Base-by-base conservation (phyloP, 768 basidiomycete genomes). In the Tricholoma furcatifolium region DNA sequence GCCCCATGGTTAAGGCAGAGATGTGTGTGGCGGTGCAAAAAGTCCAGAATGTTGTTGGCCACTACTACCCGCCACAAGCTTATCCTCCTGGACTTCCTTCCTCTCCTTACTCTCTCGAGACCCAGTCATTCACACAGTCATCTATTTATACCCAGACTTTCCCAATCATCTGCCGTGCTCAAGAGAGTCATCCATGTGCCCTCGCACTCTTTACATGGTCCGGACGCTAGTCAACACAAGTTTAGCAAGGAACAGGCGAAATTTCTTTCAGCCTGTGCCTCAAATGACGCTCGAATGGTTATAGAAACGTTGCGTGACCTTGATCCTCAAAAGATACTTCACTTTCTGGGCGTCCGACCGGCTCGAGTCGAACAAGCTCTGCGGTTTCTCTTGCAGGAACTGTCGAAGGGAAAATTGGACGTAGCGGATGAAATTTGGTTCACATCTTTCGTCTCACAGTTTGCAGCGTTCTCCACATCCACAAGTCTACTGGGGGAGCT, bases 1-100 rank as follows among this genome's bases (percentile, higher is more conserved):
- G 90, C 45, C 91, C 88, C 88, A 91, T 91, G 53, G 59, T 71
- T 47, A 39, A 32, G 40, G 9, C 11, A 20, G 8, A 31, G 30
- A 42, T 7, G 43, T 17, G 30, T 32, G 53, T 58, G 53, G 46
- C 56, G 34, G 51, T 52, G 50, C 39, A 44, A 47, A 34, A 46
- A 35, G 32, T 47, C 18, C 27, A 27, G 7, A 7, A n/a, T 6
- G 24, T 48, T 54, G 50, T 50, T 58, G 41, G 34, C 59, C 24
- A 53, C 38, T n/a, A 58, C 57, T 24, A n/a, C 61, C 49, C 64
- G 61, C 27, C 62, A 52, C 44, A 64, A 61, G 43, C 62, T 66
- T 15, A 51, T 62, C 43, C 60, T 76, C 11, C 61, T 79, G 40
- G 76, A 81, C 58, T 75, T 78, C 56, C 72, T 81, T 27, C 67